phyloP scores from a whole-genome alignment of 2,329 filamentous ascomycete species.

The Colletotrichum cereale region DNA sequence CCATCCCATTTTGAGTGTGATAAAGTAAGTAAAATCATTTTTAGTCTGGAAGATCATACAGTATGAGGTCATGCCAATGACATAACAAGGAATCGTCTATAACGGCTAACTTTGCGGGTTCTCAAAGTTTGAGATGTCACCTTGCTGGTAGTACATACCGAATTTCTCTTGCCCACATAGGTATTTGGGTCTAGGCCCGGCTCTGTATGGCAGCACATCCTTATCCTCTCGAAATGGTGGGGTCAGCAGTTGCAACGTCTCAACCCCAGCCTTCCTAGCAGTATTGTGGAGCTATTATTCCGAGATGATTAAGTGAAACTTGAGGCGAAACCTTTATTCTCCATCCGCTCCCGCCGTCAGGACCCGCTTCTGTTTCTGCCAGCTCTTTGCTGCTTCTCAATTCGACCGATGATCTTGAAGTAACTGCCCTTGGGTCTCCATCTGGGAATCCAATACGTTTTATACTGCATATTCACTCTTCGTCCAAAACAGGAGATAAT shows the following conservation, averaged over 20 bases:
- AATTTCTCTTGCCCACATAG: not conserved
- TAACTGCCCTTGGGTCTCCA: not conserved
- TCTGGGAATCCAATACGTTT: too few relatives aligned
- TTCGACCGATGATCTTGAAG: not conserved
- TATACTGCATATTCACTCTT: not conserved
- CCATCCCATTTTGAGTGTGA: not conserved
- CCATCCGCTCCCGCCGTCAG: not conserved
- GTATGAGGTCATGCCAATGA: not conserved
- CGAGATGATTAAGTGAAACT: constrained; percentile 28
- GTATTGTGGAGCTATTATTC: constrained; percentile 7
- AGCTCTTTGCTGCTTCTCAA: constrained; percentile 12
- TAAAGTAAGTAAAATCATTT: too few relatives aligned
- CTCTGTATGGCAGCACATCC: not conserved
- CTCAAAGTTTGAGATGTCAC: too few relatives aligned
- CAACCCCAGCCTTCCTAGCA: not conserved
- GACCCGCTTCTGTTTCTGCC: not conserved
- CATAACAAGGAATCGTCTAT: not conserved
- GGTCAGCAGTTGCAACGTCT: not conserved
- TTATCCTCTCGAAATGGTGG: not conserved
- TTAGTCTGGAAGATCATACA: too few relatives aligned
- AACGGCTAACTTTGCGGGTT: not conserved
- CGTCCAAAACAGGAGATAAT: not conserved
- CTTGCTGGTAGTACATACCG: not conserved
- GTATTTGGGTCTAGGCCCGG: not conserved
- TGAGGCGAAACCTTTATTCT: constrained; percentile 30